A percentile compares a stretch with the other conserved stretches of the same genome.
Conservation (phyloP, 2,329 filamentous ascomycete species). For the Blastomyces silverae region DNA sequence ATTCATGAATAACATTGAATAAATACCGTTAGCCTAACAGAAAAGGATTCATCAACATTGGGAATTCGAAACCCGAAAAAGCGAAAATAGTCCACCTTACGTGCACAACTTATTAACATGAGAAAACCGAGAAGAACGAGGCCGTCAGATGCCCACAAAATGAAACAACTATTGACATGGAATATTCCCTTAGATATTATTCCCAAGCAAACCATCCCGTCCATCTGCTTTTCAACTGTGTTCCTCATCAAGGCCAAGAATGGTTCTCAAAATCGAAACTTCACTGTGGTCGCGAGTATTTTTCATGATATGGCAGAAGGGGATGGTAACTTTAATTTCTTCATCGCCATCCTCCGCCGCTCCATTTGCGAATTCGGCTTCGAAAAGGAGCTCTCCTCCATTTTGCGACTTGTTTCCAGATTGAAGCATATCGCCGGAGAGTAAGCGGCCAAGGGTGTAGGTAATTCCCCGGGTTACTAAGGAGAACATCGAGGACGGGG, state of each 20-base stretch:
- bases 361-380: slow-evolving; percentile 31
- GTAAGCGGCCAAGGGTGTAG: slow-evolving; percentile 56
- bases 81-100: background rate
- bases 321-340: slow-evolving; percentile 54
- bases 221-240: background rate
- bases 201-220: background rate
- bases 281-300: slow-evolving; percentile 72
- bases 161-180: background rate
- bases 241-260: slow-evolving; percentile 48
- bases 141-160: background rate
- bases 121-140: background rate
- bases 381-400: slow-evolving; percentile 73
- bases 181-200: background rate
- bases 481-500: slow-evolving; percentile 46
- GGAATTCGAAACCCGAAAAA: background rate
- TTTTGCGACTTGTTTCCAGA: slow-evolving; percentile 62
- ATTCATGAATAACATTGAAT: no score
- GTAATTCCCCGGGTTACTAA: slow-evolving; percentile 46
- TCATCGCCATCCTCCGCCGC: slow-evolving; percentile 18
- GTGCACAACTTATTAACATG: background rate
- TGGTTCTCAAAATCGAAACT: slow-evolving; percentile 57
- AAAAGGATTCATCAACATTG: background rate
- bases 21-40: background rate
- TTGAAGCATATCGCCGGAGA: slow-evolving; percentile 53
- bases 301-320: slow-evolving; percentile 77